phyloP scores from a whole-genome alignment of 2,329 filamentous ascomycete species.

The Phyllosticta ampelicida region DNA sequence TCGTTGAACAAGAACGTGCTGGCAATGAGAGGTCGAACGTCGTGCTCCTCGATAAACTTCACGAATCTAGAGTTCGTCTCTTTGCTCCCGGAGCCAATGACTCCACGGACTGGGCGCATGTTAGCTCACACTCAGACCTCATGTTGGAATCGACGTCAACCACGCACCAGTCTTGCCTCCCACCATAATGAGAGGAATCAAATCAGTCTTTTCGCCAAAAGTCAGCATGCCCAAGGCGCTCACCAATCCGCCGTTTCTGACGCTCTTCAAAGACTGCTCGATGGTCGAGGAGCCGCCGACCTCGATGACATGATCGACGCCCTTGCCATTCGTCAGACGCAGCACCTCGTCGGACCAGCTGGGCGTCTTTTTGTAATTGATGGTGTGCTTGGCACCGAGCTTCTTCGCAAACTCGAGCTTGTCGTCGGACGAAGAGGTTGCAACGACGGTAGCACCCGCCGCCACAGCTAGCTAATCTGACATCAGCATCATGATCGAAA shows the following conservation, averaged over 20 bases:
- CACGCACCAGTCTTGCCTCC: constrained; percentile 15
- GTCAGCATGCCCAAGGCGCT: constrained; percentile 35
- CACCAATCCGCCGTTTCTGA: constrained; percentile 37
- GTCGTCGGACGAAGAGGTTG: constrained; percentile 41
- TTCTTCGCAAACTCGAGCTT: constrained; percentile 33
- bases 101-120: background rate
- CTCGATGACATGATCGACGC: constrained; percentile 34
- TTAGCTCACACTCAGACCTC: background rate
- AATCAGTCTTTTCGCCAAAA: constrained; percentile 6
- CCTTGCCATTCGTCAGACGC: constrained; percentile 32
- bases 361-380: constrained; percentile 40
- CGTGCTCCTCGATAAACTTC: constrained; percentile 14
- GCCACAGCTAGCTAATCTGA: constrained; percentile 33
- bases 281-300: constrained; percentile 33
- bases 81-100: constrained; percentile 12
- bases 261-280: constrained; percentile 35
- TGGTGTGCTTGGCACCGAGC: constrained; percentile 34
- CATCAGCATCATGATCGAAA: background rate
- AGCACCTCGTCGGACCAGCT: constrained; percentile 38
- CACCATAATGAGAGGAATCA: constrained; percentile 14
- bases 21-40: constrained; percentile 16
- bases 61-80: constrained; percentile 15
- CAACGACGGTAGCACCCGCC: constrained; percentile 34
- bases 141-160: background rate
- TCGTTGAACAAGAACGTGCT: constrained; percentile 15